Percentiles rank a stretch among this genome's conserved stretches.
Conservation (phyloP, 768 basidiomycete genomes). For the Russula compacta region DNA sequence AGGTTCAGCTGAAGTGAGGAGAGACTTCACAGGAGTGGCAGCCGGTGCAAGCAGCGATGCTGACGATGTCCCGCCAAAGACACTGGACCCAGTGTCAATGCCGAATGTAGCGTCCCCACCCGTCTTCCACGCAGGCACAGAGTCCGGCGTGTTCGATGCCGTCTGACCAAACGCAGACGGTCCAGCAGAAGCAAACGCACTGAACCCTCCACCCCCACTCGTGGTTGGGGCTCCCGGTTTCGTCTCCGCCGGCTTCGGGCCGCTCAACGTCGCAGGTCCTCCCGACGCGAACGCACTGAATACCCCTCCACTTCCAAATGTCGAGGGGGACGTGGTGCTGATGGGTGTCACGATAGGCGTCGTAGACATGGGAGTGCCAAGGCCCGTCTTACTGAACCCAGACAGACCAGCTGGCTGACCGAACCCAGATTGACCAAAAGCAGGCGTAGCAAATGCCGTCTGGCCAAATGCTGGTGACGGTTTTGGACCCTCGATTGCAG, state of each 20-base stretch:
- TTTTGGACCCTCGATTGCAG: conserved; percentile 10
- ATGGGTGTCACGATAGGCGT: conserved; percentile 16
- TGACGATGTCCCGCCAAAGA: conserved; percentile 5
- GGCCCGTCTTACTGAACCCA: conserved; percentile 22
- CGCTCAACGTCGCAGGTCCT: conserved; percentile 19
- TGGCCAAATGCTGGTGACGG: conserved; percentile 20
- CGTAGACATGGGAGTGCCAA: conserved; percentile 21
- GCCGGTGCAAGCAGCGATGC: not conserved
- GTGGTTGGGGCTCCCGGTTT: not conserved
- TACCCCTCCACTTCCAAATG: conserved; percentile 18
- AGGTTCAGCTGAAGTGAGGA: conserved; percentile 1
- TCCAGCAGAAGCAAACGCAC: conserved; percentile 24
- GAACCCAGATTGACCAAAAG: conserved; percentile 28
- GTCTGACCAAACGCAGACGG: conserved; percentile 10
- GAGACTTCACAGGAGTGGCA: not conserved
- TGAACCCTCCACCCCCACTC: conserved; percentile 24
- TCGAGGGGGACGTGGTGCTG: conserved; percentile 9
- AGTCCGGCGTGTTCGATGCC: not conserved
- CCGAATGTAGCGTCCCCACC: conserved; percentile 8
- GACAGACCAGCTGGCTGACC: conserved; percentile 26
- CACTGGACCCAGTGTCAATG: not conserved
- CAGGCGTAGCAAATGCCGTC: conserved; percentile 16
- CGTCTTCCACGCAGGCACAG: conserved; percentile 17
- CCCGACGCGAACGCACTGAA: conserved; percentile 25
- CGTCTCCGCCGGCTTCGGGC: conserved; percentile 7